Conservation (phyloP, 805 yeast genomes). For the Wickerhamiella allomyrinae region DNA sequence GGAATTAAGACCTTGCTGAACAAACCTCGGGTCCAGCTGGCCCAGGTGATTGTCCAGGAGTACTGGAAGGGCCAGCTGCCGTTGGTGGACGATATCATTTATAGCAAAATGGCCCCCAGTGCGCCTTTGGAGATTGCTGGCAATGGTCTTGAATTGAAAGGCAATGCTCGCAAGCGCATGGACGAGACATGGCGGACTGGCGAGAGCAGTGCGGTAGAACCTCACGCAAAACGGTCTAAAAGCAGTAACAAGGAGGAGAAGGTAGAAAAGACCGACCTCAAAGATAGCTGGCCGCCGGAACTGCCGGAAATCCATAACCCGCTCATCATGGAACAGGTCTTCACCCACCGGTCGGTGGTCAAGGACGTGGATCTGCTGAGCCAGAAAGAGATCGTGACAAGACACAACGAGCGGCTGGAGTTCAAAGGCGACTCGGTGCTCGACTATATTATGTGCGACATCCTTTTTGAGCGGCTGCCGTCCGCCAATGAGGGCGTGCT, state of each 20-base stretch:
- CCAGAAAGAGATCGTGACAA: slow-evolving; percentile 40
- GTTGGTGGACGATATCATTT: slow-evolving; percentile 41
- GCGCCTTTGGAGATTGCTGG: neutral
- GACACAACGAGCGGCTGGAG: slow-evolving; percentile 79
- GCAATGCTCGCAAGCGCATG: neutral
- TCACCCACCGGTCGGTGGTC: slow-evolving; percentile 58
- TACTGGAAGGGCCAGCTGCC: slow-evolving; percentile 35
- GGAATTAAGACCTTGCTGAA: slow-evolving; percentile 37
- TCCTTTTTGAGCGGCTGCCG: slow-evolving; percentile 55
- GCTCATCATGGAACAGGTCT: slow-evolving; percentile 51
- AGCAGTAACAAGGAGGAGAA: neutral
- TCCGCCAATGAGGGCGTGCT: slow-evolving; percentile 67
- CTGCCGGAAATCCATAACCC: slow-evolving; percentile 54
- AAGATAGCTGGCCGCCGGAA: slow-evolving; percentile 40
- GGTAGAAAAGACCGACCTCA: neutral
- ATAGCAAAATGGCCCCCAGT: slow-evolving; percentile 23
- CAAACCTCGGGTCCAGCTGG: slow-evolving; percentile 43
- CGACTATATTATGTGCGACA: slow-evolving; percentile 53
- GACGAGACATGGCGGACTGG: neutral
- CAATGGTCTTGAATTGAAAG: neutral
- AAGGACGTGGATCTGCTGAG: slow-evolving; percentile 36
- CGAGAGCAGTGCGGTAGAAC: too few species aligned
- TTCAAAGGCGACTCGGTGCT: slow-evolving; percentile 82
- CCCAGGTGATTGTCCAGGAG: slow-evolving; percentile 43
- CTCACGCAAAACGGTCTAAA: too few species aligned